These are phyloP conservation scores for Aquilaria sinensis DNA, from an alignment of 345 rosid species.

Conservation along the genomic window DNA sequence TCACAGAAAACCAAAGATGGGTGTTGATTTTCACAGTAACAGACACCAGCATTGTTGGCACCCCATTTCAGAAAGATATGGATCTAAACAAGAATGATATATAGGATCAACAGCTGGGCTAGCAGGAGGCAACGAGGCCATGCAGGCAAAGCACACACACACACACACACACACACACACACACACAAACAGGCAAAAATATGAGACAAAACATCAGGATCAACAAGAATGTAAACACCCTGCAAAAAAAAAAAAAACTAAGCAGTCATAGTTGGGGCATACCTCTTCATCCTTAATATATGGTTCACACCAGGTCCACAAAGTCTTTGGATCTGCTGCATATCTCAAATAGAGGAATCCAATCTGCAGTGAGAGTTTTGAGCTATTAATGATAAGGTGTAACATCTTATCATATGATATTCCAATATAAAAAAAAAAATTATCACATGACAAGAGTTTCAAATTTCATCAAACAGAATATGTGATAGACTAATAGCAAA, in stretches of 20 bases:
- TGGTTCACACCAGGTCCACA: conserved; percentile 95
- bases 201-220: neutral
- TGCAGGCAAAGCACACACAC: neutral
- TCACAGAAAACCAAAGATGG: no score
- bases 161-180: neutral
- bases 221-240: neutral
- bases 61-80: no score
- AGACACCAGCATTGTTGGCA: no score
- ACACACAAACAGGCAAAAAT: neutral
- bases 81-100: no score
- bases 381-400: conserved; percentile 9
- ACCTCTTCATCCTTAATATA: conserved; percentile 95
- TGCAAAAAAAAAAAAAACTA: neutral
- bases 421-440: no score
- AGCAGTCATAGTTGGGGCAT: conserved; percentile 8
- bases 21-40: no score
- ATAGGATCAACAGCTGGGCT: no score
- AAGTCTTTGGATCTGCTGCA: conserved; percentile 87
- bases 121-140: no score
- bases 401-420: no score
- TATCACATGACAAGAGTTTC: no score
- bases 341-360: conserved; percentile 96
- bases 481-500: no score
- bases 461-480: no score
- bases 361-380: conserved; percentile 45